phyloP scores from a whole-genome alignment of 2,329 filamentous ascomycete genomes.

The Monosporascus sp. region DNA sequence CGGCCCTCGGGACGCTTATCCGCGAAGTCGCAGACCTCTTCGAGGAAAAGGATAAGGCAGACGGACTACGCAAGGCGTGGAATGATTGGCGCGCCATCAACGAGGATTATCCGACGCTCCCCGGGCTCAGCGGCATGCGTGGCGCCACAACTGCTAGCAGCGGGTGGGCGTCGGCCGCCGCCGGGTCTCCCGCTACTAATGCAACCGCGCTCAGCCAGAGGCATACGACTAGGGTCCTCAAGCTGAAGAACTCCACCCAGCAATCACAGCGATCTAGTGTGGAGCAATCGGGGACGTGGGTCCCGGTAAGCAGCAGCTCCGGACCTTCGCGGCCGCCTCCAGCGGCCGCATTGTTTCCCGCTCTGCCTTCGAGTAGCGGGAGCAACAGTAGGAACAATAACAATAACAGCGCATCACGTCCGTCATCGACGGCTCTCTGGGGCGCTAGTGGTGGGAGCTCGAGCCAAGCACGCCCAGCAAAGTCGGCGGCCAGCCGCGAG shows the following conservation, averaged over 20 bases:
- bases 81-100: conserved; percentile 94
- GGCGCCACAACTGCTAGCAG: conserved; percentile 52
- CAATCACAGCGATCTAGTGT: conserved; percentile 28
- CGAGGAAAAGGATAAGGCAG: conserved; percentile 72
- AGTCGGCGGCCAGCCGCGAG: conserved; percentile 25
- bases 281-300: conserved; percentile 12
- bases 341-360: conserved; percentile 20
- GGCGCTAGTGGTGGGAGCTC: conserved; percentile 9
- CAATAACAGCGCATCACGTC: conserved; percentile 5
- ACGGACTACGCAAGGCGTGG: conserved; percentile 76
- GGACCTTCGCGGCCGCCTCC: conserved; percentile 10
- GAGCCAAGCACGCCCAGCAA: conserved; percentile 8
- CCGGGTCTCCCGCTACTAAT: conserved; percentile 33
- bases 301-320: not conserved
- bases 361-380: conserved; percentile 17
- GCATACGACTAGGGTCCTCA: conserved; percentile 51
- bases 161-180: conserved; percentile 57
- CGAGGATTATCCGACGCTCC: conserved; percentile 88
- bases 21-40: conserved; percentile 91
- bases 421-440: conserved; percentile 19
- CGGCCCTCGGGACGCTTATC: conserved; percentile 80
- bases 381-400: not conserved
- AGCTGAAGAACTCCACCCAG: conserved; percentile 51
- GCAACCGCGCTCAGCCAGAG: conserved; percentile 38
- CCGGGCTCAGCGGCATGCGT: conserved; percentile 66